Conservation (phyloP, 129 eudicot genomes). For the Chrysanthemum lavandulifolium region DNA sequence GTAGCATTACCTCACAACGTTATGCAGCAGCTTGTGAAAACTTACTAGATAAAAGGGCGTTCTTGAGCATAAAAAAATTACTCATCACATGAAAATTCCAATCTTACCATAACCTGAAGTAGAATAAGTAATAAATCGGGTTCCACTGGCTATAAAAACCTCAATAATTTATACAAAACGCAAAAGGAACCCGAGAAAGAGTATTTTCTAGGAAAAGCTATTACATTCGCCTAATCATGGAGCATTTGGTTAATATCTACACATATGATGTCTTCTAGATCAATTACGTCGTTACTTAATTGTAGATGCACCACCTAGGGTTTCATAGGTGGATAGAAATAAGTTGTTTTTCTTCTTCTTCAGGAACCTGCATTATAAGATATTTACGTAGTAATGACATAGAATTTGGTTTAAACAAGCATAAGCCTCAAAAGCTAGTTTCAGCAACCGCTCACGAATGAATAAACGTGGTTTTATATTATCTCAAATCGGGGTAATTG, state of each 20-base stretch:
- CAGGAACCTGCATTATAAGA: conserved; percentile 44
- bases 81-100: background rate
- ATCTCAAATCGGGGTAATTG: background rate
- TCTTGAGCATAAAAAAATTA: conserved; percentile 1
- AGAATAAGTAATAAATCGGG: background rate
- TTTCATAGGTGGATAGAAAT: conserved; percentile 43
- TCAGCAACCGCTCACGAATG: background rate
- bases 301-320: conserved; percentile 34
- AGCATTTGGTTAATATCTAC: conserved; percentile 5
- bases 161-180: background rate
- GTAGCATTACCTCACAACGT: too few relatives aligned
- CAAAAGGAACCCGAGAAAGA: background rate
- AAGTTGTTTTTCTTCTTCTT: conserved; percentile 52
- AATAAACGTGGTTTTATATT: background rate
- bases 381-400: background rate
- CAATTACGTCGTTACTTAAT: conserved; percentile 23
- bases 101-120: conserved; percentile 11
- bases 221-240: conserved; percentile 7
- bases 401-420: background rate
- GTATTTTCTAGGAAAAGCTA: background rate
- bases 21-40: too few relatives aligned
- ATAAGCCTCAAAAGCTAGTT: background rate
- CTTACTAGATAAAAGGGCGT: too few relatives aligned
- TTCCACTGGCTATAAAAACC: background rate
- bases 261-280: conserved; percentile 10